A percentile compares a stretch with the other conserved stretches of the same genome.
Evolutionary conservation across 805 yeast species (phyloP).

Genomic region (Cyberlindnera euphorbiae): DNA sequence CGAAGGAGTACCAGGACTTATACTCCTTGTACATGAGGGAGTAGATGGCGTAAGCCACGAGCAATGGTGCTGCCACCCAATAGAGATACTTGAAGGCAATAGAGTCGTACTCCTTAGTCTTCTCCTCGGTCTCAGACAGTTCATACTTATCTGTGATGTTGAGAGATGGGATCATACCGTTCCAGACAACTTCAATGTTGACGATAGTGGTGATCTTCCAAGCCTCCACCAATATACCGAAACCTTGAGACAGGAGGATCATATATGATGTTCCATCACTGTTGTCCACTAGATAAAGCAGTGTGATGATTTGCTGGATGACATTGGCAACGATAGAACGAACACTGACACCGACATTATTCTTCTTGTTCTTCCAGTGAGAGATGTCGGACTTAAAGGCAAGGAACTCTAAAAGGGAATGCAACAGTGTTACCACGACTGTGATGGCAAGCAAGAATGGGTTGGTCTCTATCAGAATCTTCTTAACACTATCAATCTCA

Average conservation of each 20-base stretch:
- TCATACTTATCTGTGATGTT: conserved; percentile 30
- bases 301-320: conserved; percentile 34
- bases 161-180: conserved; percentile 21
- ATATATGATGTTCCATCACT: conserved; percentile 35
- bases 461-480: conserved; percentile 33
- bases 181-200: conserved; percentile 26
- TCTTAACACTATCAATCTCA: conserved; percentile 34
- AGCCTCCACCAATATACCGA: conserved; percentile 36
- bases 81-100: conserved; percentile 36
- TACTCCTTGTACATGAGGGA: conserved; percentile 34
- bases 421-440: conserved; percentile 30
- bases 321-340: conserved; percentile 36
- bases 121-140: conserved; percentile 32
- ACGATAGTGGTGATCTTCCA: conserved; percentile 38
- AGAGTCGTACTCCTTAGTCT: conserved; percentile 37
- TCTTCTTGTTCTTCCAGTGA: conserved; percentile 37
- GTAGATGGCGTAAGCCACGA: conserved; percentile 33
- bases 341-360: conserved; percentile 36
- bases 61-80: conserved; percentile 32
- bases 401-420: conserved; percentile 34
- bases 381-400: conserved; percentile 39
- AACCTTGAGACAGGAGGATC: conserved; percentile 33
- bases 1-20: conserved; percentile 39
- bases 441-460: conserved; percentile 32
- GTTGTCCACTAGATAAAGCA: conserved; percentile 34